Base-by-base conservation (phyloP, 108 stramenopile genomes). In the Aurantiochytrium sp. region DNA sequence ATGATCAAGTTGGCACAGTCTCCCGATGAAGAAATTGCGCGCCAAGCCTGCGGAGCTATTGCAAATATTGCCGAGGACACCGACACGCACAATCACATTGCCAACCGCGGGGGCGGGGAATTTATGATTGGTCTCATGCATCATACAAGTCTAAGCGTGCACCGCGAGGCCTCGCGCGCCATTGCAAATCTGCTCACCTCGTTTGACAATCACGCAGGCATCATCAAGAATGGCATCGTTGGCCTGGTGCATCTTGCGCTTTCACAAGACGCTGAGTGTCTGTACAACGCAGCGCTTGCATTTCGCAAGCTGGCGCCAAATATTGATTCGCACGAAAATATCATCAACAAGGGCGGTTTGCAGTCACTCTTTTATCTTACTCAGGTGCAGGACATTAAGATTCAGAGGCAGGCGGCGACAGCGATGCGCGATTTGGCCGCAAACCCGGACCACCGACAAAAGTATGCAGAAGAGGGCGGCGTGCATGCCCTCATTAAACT, bases 51-150 rank as follows among this genome's bases (percentile, higher is more conserved):
- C 55, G 94, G 95, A 16, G 90, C 95, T 5, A 88, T 96, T 12
- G 96, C 95, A 25, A 96, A 96, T 89, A 49, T 96, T 29, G 95
- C 95, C 5, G 96, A 96, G 87, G 96, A 96, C 57, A 89, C 95
- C 55, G 92, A 93, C 10, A 95, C 95, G 58, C 96, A 96, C 90
- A 90, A 73, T 49, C 55, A 49, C 53, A 91, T 95, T 35, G 92
- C 92, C 58, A 72, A 58, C 29, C 58, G 87, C 55, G 93, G 94
- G 5, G 94, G 92, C 18, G 91, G 91, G 29, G 47, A 88, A 28
- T 90, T 60, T 42, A 90, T 96, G 89, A 58, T 95, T 35, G 91
- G 88, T 4, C 60, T 94, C 43, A 89, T 96, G 83, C 83, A 88
- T 23, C 95, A 94, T 88, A 87, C 89, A 59, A 72, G 88, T 35